Percentiles rank a stretch among this genome's conserved stretches.
phyloP scores from a whole-genome alignment of 1,284 basidiomycete species.

The Caloboletus inedulis region DNA sequence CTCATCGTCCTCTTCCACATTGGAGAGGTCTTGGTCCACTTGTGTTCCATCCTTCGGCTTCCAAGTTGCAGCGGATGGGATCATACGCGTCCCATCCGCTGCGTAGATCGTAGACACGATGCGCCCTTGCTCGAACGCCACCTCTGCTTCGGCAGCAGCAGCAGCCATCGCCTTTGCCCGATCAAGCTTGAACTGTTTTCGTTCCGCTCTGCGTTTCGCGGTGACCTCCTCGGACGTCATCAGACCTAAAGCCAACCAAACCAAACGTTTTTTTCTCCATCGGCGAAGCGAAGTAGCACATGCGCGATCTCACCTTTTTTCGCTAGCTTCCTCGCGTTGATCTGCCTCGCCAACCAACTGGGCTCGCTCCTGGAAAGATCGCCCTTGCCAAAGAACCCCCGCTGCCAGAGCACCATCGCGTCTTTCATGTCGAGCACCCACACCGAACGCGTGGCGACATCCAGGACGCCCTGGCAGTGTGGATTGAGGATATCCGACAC shows the following conservation, averaged over 20 bases:
- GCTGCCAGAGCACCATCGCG: slow-evolving; percentile 74
- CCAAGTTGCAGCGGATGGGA: slow-evolving; percentile 79
- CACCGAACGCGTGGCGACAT: slow-evolving; percentile 71
- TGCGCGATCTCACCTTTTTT: slow-evolving; percentile 50
- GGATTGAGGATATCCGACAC: slow-evolving; percentile 52
- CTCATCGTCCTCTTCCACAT: slow-evolving; percentile 26
- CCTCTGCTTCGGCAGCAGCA: slow-evolving; percentile 71
- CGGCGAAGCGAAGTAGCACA: neutral
- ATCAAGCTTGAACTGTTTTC: slow-evolving; percentile 89
- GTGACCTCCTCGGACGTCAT: slow-evolving; percentile 86
- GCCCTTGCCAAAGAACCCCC: slow-evolving; percentile 98
- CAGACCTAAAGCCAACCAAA: slow-evolving; percentile 18
- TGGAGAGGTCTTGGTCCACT: slow-evolving; percentile 3
- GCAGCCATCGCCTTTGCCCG: slow-evolving; percentile 76
- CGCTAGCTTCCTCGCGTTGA: slow-evolving; percentile 58
- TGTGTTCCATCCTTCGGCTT: slow-evolving; percentile 40
- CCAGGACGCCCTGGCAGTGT: slow-evolving; percentile 68
- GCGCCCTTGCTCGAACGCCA: slow-evolving; percentile 63
- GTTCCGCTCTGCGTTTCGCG: slow-evolving; percentile 77
- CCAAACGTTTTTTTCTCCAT: neutral
- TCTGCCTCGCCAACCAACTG: slow-evolving; percentile 79
- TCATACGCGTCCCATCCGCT: slow-evolving; percentile 41
- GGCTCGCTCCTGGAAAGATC: slow-evolving; percentile 92
- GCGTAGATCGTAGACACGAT: slow-evolving; percentile 53
- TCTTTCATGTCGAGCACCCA: slow-evolving; percentile 70